phyloP scores from a whole-genome alignment of 257 asterid species.

The Asclepias syriaca region DNA sequence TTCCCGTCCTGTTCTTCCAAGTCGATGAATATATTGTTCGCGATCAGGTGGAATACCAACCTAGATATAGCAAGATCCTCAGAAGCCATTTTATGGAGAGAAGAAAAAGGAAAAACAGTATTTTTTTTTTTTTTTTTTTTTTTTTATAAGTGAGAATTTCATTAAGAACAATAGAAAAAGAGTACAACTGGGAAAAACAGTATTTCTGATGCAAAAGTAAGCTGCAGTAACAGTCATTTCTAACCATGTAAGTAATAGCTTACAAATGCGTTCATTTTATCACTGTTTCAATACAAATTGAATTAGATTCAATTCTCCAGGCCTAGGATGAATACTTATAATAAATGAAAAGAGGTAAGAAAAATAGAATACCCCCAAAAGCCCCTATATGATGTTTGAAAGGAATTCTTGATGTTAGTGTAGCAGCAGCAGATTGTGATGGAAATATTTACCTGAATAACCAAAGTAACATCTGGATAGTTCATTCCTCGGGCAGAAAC shows the following conservation, averaged over 20 bases:
- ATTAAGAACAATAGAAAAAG: no score
- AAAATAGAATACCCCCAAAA: not conserved
- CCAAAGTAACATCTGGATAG: slow-evolving; percentile 89
- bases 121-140: no score
- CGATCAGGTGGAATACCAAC: slow-evolving; percentile 78
- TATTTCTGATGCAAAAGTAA: not conserved
- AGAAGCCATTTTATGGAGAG: no score
- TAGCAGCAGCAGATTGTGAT: not conserved
- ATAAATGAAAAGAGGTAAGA: not conserved
- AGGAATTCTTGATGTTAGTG: not conserved
- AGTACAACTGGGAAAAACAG: no score
- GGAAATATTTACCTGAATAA: slow-evolving; percentile 56
- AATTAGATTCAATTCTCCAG: not conserved
- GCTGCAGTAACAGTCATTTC: not conserved
- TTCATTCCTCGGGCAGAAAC: slow-evolving; percentile 84
- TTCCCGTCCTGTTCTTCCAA: slow-evolving; percentile 91
- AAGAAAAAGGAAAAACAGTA: no score
- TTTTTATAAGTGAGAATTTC: no score
- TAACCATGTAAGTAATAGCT: not conserved
- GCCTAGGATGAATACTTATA: not conserved
- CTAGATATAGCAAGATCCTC: slow-evolving; percentile 30
- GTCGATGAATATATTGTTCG: slow-evolving; percentile 82
- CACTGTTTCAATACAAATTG: not conserved
- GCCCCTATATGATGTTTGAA: not conserved
- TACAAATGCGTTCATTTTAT: not conserved